phyloP scores from a whole-genome alignment of 2,329 filamentous ascomycete genomes.

The Stenocarpella maydis region DNA sequence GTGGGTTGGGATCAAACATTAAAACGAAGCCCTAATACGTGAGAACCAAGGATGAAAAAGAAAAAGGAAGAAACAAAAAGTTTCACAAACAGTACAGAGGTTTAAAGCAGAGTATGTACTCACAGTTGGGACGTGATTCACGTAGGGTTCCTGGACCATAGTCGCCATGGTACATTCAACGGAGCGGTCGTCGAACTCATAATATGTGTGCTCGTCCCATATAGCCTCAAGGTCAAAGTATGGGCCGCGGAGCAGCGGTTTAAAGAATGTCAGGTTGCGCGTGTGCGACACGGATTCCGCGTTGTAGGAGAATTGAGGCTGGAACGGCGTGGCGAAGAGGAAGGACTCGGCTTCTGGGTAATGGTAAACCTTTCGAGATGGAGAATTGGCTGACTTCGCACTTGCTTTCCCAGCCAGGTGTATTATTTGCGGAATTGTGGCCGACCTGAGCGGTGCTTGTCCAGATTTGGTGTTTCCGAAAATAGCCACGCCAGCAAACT shows the following conservation, averaged over 20 bases:
- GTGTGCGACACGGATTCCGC: slow-evolving; percentile 64
- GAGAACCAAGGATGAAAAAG: no score
- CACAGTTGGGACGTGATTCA: slow-evolving; percentile 78
- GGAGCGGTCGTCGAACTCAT: slow-evolving; percentile 73
- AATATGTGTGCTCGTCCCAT: slow-evolving; percentile 80
- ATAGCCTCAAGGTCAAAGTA: slow-evolving; percentile 78
- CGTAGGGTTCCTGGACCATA: slow-evolving; percentile 51
- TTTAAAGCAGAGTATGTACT: slow-evolving; percentile 39
- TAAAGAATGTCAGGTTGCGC: slow-evolving; percentile 70
- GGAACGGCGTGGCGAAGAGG: slow-evolving; percentile 33
- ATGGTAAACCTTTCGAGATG: no score
- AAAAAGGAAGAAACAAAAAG: no score
- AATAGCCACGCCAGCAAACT: no score
- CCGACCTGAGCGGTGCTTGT: no score
- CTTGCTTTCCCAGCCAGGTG: no score
- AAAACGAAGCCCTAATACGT: no score
- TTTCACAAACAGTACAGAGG: no score
- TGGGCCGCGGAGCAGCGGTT: slow-evolving; percentile 68
- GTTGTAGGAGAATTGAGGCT: slow-evolving; percentile 38
- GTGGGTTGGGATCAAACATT: no score
- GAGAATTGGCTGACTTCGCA: slow-evolving; percentile 4
- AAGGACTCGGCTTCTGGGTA: slow-evolving; percentile 24
- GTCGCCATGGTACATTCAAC: slow-evolving; percentile 78
- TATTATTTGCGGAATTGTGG: no score
- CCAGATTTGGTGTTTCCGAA: no score